phyloP scores from a whole-genome alignment of 2,329 filamentous ascomycete species.

The Colletotrichum brevisporum region DNA sequence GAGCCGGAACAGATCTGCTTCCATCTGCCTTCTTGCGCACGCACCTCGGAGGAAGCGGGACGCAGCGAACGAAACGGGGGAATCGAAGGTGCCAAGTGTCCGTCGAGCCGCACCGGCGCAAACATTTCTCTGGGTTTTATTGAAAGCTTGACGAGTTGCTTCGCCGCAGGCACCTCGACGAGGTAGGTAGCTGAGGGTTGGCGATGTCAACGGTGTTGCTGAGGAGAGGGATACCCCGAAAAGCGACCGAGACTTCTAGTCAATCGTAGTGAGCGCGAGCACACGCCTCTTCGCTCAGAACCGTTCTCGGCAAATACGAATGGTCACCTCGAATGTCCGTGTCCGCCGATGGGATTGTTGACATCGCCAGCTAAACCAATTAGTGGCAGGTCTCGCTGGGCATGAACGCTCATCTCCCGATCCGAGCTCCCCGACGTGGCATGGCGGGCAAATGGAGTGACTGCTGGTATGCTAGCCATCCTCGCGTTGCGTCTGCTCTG shows the following conservation, averaged over 20 bases:
- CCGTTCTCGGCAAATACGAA: not conserved
- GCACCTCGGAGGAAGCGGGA: not conserved
- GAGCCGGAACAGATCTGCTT: not conserved
- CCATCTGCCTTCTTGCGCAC: slow-evolving; percentile 4
- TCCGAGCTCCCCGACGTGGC: slow-evolving; percentile 15
- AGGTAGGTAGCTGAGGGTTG: not conserved
- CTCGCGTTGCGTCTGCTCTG: slow-evolving; percentile 8
- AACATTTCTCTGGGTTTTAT: not conserved
- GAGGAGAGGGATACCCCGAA: not conserved
- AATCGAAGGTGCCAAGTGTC: not conserved
- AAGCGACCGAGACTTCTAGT: not conserved
- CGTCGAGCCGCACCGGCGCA: not conserved
- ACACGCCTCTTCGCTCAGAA: too few species aligned
- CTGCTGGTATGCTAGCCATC: slow-evolving; percentile 1
- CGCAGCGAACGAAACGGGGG: not conserved
- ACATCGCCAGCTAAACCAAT: slow-evolving; percentile 2
- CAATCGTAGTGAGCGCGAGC: not conserved
- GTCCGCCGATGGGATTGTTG: not conserved
- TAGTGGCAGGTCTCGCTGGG: not conserved
- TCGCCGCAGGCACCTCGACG: not conserved
- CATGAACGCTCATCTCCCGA: slow-evolving; percentile 9
- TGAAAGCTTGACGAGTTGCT: not conserved
- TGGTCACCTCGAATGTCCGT: not conserved
- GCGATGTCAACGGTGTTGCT: not conserved
- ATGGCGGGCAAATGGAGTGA: not conserved